Conservation (phyloP, 768 basidiomycete genomes). For the Suillus subaureus region DNA sequence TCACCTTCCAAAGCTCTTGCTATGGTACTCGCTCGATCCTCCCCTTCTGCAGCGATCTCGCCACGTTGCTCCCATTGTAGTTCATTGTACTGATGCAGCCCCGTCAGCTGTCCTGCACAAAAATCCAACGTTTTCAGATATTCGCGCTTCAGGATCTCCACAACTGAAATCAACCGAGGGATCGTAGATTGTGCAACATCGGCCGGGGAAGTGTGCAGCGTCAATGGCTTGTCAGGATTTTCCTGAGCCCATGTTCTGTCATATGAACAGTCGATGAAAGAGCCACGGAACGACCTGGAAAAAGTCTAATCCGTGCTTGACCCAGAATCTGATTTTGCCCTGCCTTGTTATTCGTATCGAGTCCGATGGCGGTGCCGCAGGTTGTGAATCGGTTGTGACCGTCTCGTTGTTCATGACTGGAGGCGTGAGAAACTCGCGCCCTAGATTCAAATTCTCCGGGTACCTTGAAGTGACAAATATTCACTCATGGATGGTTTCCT, state of each 20-base stretch:
- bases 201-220: slow-evolving; percentile 62
- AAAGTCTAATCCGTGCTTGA: slow-evolving; percentile 54
- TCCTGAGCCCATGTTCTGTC: slow-evolving; percentile 35
- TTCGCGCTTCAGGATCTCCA: slow-evolving; percentile 85
- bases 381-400: not conserved
- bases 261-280: not conserved
- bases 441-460: too few species aligned
- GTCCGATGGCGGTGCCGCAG: slow-evolving; percentile 19
- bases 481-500: too few species aligned
- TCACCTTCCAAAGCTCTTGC: slow-evolving; percentile 54
- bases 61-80: slow-evolving; percentile 47
- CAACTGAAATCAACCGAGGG: slow-evolving; percentile 73
- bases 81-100: slow-evolving; percentile 80
- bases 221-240: slow-evolving; percentile 49
- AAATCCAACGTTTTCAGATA: slow-evolving; percentile 57
- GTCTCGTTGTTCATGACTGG: not conserved
- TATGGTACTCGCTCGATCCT: slow-evolving; percentile 29
- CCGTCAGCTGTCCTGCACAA: slow-evolving; percentile 45
- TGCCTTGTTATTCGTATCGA: slow-evolving; percentile 55
- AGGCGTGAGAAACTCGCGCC: not conserved
- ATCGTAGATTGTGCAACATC: slow-evolving; percentile 39
- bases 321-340: slow-evolving; percentile 56
- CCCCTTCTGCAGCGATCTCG: slow-evolving; percentile 33
- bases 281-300: slow-evolving; percentile 45
- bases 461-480: too few species aligned